Percentiles rank a stretch among this genome's conserved stretches.
Conservation (phyloP, 2,329 filamentous ascomycete genomes). For the Chrysoporthe puriensis region DNA sequence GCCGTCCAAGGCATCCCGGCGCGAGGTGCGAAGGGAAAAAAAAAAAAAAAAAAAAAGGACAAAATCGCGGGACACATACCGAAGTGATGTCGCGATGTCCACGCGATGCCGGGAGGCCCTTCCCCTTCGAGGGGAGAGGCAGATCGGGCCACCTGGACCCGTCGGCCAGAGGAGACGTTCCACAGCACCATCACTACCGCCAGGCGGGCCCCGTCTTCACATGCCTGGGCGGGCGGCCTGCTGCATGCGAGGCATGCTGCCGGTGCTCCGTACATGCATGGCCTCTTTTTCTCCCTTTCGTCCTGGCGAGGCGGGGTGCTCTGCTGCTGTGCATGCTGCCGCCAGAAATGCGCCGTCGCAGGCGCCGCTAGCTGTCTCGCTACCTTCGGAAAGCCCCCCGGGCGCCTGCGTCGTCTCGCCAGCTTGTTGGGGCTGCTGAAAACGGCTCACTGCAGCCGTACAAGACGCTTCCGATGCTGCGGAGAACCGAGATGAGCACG, state of each 20-base stretch:
- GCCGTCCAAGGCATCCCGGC: no score
- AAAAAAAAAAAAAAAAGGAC: no score
- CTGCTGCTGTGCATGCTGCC: not conserved
- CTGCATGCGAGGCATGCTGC: not conserved
- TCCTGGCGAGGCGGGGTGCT: not conserved
- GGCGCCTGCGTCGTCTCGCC: not conserved
- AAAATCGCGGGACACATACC: no score
- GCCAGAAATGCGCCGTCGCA: not conserved
- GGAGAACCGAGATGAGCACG: not conserved
- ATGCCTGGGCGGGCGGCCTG: not conserved
- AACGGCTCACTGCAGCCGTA: not conserved
- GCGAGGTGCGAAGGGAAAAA: not conserved
- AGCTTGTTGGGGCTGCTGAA: not conserved
- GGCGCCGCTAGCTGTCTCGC: not conserved
- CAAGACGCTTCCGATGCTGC: not conserved
- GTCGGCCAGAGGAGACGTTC: not conserved
- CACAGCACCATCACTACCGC: not conserved
- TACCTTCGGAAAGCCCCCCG: not conserved
- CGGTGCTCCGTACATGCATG: not conserved
- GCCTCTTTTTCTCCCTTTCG: not conserved
- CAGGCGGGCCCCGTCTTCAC: not conserved
- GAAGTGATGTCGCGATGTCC: not conserved
- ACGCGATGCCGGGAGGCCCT: not conserved
- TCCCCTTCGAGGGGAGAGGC: not conserved
- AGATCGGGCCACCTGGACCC: not conserved